phyloP scores from a whole-genome alignment of 371 early-diverging fungal genomes.

The Sporodiniella umbellata region DNA sequence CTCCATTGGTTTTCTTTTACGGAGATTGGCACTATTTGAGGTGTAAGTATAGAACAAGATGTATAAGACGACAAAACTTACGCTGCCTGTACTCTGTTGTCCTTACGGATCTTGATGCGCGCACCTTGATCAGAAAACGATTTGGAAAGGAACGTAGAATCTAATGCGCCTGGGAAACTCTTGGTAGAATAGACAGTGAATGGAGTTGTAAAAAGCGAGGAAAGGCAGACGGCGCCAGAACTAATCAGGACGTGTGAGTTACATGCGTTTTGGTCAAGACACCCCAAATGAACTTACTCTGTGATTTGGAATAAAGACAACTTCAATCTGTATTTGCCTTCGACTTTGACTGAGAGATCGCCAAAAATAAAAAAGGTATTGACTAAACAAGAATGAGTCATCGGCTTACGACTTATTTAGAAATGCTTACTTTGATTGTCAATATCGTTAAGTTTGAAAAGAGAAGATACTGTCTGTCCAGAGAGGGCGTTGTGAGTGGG shows the following conservation, averaged over 20 bases:
- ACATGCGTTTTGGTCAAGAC: not conserved
- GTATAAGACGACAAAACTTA: constrained; percentile 5
- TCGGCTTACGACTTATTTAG: not conserved
- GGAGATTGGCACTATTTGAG: constrained; percentile 8
- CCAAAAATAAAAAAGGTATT: constrained; percentile 92
- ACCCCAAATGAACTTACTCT: no score
- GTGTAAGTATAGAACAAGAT: not conserved
- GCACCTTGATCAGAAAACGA: constrained; percentile 90
- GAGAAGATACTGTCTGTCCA: constrained; percentile 84
- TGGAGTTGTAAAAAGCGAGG: constrained; percentile 61
- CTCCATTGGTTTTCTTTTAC: constrained; percentile 17
- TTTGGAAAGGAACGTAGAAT: constrained; percentile 79
- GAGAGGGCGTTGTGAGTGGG: constrained; percentile 21
- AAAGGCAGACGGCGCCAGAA: constrained; percentile 42
- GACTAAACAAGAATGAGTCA: constrained; percentile 28
- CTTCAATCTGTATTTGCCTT: constrained; percentile 79
- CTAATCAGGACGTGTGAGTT: not conserved
- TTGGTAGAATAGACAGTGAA: constrained; percentile 84
- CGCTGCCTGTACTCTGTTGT: constrained; percentile 29
- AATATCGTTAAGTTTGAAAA: constrained; percentile 78
- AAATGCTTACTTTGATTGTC: constrained; percentile 66
- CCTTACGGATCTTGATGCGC: constrained; percentile 80
- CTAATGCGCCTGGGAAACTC: constrained; percentile 84
- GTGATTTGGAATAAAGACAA: constrained; percentile 80
- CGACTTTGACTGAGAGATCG: constrained; percentile 81